Base-by-base conservation (phyloP, 306 rosid genomes). In the Spatholobus suberectus region DNA sequence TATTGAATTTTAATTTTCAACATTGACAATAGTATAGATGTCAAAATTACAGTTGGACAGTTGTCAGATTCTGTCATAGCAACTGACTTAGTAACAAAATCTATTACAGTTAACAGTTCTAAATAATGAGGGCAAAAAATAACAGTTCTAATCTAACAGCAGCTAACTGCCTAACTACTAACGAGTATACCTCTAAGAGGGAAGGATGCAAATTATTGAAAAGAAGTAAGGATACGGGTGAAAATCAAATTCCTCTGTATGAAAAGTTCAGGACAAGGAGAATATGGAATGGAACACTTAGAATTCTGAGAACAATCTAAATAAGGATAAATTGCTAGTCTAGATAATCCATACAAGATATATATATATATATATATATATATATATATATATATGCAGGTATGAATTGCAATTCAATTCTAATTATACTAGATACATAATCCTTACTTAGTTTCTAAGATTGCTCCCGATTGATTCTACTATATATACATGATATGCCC, bases 291-390 rank as follows among this genome's bases (percentile, higher is more conserved):
- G 35, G 3, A 76, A 24, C n/a, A 72, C 8, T 26, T 24, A 18
- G 47, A 66, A 66, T 66, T 66, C 27, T 62, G 3, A 62, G 43
- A 66, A n/a, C 72, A 66, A 66, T 35, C 44, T 37, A 67, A 38
- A 29, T 29, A 62, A 12, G 69, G 20, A n/a, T 29, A 29, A 14
- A 62, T 15, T 29, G 21, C 2, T 5, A 10, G 3, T 58, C 35
- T 29, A 23, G 10, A 62, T 21, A 29, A 5, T 62, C 23, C 41
- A 62, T 17, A 62, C 34, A 54, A 54, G 11, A 29, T 26, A 8
- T 57, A 6, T 61, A 26, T 12, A 59, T 26, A 14, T 61, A n/a
- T n/a, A n/a, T n/a, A n/a, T n/a, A n/a, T n/a, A n/a, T n/a, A n/a
- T n/a, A n/a, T n/a, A n/a, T n/a, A n/a, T n/a, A n/a, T n/a, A n/a